Base-by-base conservation (phyloP, 768 basidiomycete genomes). In the Macrolepiota dolichaula region DNA sequence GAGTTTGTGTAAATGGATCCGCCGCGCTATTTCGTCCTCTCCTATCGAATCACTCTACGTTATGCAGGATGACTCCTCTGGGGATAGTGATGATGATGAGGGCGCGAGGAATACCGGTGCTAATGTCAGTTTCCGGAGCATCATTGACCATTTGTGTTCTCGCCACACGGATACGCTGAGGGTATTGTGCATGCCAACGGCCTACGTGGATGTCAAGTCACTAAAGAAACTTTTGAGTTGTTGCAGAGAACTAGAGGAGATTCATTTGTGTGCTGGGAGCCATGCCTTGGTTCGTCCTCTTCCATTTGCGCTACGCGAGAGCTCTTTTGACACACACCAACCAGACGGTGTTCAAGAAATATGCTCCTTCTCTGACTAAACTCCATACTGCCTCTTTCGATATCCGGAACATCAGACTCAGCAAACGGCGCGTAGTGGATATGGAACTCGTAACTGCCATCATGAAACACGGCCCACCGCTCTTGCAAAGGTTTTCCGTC, bases 1-100 rank as follows among this genome's bases (percentile, higher is more conserved):
- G 22, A 64, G 69, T 40, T 64, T 82, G 0, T 77, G 74, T 61
- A 75, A 71, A 51, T 82, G 80, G 80, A 70, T 80, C 25, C 71
- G 74, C 13, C 71, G 73, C 9, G 72, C 74, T 10, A 70, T 79
- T 17, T 49, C 70, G 0, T 63, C 65, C 19, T 74, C 80, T 0
- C 72, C 76, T 0, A 56, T 82, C 17, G 70, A 76, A 62, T 60
- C 59, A 7, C 60, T 81, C 6, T 66, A 62, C 15, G 62, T 81
- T 2, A 35, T 68, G 2, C 70, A 68, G 56, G 67, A 71, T 56
- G 68, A 68, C 25, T 71, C 69, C 38, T 7, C 29, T 32, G 29
- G 29, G 29, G 65, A 66, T 2, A 69, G 69, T 2, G 47, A 57
- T n/a, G 50, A 53, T 22, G 25, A 49, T 2, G 65, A 51, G 32